These are phyloP conservation scores for Chalciporus pseudorubinellus DNA, from an alignment of 768 basidiomycete species.

Conservation along the genomic window DNA sequence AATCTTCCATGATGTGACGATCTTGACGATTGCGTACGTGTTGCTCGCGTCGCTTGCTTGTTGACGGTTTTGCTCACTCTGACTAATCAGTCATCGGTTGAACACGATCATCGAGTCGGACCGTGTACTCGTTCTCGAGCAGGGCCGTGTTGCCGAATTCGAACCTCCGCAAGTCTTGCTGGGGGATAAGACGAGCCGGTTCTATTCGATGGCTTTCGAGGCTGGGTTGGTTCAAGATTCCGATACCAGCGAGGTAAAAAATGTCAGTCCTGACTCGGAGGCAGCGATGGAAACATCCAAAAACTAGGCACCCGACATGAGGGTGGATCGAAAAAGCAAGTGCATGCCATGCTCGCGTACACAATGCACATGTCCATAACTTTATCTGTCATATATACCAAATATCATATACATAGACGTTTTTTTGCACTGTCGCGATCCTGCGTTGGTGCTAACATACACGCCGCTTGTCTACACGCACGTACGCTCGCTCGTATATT, in stretches of 20 bases:
- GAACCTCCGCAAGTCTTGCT: constrained; percentile 69
- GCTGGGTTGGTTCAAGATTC: constrained; percentile 50
- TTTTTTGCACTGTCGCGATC: too few species aligned
- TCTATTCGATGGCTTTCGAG: constrained; percentile 63
- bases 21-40: constrained; percentile 81
- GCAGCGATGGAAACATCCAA: not conserved
- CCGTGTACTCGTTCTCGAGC: constrained; percentile 77
- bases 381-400: too few species aligned
- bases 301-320: not conserved
- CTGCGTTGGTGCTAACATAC: too few species aligned
- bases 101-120: constrained; percentile 85
- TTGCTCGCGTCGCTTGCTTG: not conserved
- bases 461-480: too few species aligned
- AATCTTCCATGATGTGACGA: constrained; percentile 74
- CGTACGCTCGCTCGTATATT: too few species aligned
- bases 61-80: not conserved
- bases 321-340: too few species aligned
- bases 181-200: constrained; percentile 51
- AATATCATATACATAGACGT: too few species aligned
- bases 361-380: too few species aligned
- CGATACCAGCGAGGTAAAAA: not conserved
- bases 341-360: too few species aligned
- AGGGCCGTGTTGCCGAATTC: constrained; percentile 81
- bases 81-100: constrained; percentile 57
- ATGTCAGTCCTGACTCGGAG: too few species aligned